phyloP scores from a whole-genome alignment of 306 rosid genomes.

The Dryas octopetala region DNA sequence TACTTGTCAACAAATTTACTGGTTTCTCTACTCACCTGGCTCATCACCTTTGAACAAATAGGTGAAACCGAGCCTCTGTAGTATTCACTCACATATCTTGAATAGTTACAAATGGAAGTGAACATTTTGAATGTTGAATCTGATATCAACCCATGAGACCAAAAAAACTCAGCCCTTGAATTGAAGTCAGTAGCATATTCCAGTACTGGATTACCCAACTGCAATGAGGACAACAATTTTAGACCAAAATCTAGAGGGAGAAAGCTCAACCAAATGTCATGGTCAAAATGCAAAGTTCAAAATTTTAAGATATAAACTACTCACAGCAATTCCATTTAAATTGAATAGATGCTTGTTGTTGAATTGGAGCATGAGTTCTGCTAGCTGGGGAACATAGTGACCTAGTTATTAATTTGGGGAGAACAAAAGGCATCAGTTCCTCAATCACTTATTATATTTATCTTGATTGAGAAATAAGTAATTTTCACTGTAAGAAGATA shows the following conservation, averaged over 20 bases:
- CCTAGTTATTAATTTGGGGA: slow-evolving; percentile 20
- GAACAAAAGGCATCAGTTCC: neutral
- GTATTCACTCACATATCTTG: slow-evolving; percentile 50
- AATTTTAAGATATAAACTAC: slow-evolving; percentile 7
- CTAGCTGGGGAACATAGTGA: slow-evolving; percentile 61
- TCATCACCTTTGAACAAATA: slow-evolving; percentile 50
- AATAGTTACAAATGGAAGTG: slow-evolving; percentile 53
- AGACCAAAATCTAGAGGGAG: neutral
- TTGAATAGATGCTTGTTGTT: slow-evolving; percentile 43
- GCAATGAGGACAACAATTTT: slow-evolving; percentile 8
- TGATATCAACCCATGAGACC: slow-evolving; percentile 66
- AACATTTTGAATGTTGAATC: slow-evolving; percentile 52
- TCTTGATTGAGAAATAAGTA: neutral
- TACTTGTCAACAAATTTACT: slow-evolving; percentile 63
- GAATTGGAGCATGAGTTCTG: slow-evolving; percentile 49
- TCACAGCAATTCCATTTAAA: slow-evolving; percentile 59
- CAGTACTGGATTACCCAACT: slow-evolving; percentile 62
- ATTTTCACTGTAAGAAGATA: neutral
- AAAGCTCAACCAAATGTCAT: neutral
- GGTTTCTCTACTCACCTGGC: slow-evolving; percentile 56
- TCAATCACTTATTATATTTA: neutral
- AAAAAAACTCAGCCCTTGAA: slow-evolving; percentile 57
- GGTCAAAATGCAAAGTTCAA: neutral
- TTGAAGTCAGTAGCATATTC: slow-evolving; percentile 56
- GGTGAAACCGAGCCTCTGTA: slow-evolving; percentile 52